phyloP scores from a whole-genome alignment of 768 basidiomycete genomes.

The Symmetrospora coprosmae region DNA sequence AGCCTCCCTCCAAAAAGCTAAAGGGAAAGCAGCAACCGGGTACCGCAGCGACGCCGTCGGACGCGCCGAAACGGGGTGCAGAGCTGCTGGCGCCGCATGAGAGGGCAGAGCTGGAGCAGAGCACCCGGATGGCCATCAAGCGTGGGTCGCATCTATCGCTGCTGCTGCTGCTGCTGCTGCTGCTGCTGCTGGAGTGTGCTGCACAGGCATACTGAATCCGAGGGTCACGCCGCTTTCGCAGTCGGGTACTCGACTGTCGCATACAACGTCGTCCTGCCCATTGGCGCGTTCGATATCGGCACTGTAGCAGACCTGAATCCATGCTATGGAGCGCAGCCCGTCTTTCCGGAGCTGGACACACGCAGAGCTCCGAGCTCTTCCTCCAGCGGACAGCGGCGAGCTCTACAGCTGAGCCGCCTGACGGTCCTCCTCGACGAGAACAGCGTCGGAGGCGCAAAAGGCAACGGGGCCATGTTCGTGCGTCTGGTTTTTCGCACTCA shows the following conservation, averaged over 20 bases:
- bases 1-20: constrained; percentile 13
- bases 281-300: constrained; percentile 50
- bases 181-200: constrained; percentile 42
- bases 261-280: constrained; percentile 57
- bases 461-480: constrained; percentile 57
- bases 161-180: constrained; percentile 56
- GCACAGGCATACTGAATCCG: not conserved
- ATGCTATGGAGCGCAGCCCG: constrained; percentile 38
- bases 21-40: constrained; percentile 22
- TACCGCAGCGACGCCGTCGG: not conserved
- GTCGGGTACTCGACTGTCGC: constrained; percentile 76
- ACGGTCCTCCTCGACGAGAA: constrained; percentile 63
- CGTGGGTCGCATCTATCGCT: not conserved
- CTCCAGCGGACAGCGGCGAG: constrained; percentile 40
- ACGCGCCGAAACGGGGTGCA: not conserved
- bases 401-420: constrained; percentile 54
- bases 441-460: constrained; percentile 57
- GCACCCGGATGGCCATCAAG: constrained; percentile 18
- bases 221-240: constrained; percentile 39
- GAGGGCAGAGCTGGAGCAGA: not conserved
- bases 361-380: constrained; percentile 42
- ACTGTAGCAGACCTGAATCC: constrained; percentile 40
- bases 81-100: not conserved
- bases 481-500: not conserved
- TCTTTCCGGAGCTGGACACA: constrained; percentile 41